These are phyloP conservation scores for Annulohypoxylon maeteangense DNA, from an alignment of 495 filamentous ascomycete genomes.

Conservation along the genomic window DNA sequence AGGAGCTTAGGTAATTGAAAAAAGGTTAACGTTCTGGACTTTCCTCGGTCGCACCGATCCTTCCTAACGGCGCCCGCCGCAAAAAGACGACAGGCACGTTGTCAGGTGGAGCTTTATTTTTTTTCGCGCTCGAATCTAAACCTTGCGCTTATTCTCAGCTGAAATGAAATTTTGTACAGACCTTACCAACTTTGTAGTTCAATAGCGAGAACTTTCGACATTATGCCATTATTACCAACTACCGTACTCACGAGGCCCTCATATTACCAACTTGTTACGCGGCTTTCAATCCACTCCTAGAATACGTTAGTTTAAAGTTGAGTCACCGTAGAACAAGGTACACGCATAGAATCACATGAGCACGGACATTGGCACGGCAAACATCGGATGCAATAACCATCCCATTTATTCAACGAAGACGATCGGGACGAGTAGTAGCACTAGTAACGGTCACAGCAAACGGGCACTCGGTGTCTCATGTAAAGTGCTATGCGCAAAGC, in stretches of 20 bases:
- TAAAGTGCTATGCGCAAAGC: constrained; percentile 2
- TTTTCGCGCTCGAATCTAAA: background rate
- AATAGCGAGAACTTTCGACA: background rate
- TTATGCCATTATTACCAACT: background rate
- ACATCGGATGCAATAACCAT: background rate
- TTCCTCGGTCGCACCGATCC: constrained; percentile 18
- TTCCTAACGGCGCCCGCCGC: constrained; percentile 17
- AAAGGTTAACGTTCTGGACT: constrained; percentile 12
- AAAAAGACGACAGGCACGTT: constrained; percentile 1
- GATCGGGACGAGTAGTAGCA: background rate
- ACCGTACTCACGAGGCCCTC: background rate
- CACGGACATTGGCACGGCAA: background rate
- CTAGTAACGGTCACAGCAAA: background rate
- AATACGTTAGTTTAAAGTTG: constrained; percentile 10
- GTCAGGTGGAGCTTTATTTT: background rate
- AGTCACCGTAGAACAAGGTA: constrained; percentile 2
- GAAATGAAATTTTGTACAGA: background rate
- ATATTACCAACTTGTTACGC: background rate
- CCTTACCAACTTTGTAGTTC: background rate
- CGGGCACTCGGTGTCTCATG: background rate
- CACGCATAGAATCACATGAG: background rate
- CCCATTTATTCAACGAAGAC: background rate
- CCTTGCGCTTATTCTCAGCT: background rate
- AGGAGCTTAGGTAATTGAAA: background rate
- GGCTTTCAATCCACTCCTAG: background rate